Base-by-base conservation (phyloP, 106 monocot species). In the Dioscorea zingiberensis region DNA sequence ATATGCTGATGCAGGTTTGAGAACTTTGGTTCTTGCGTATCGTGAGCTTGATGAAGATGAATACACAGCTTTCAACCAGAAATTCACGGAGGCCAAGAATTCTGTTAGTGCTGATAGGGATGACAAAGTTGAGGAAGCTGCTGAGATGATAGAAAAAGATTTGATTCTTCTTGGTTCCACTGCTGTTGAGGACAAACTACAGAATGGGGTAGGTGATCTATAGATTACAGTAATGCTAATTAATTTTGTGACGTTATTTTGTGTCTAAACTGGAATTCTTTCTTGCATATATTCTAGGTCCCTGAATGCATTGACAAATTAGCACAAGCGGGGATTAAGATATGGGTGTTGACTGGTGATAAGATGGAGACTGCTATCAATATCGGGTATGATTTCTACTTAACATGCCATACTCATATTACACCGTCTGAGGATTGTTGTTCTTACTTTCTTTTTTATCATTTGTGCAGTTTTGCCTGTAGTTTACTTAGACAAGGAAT, bases 321-420 rank as follows among this genome's bases (percentile, higher is more conserved):
- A 49, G 85, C 97, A 29, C 92, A 92, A 78, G 97, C 97, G 27
- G 92, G 92, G 63, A 92, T 98, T 62, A 98, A 92, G 71, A 80
- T 98, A 55, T 98, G 97, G 97, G 92, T 98, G 25, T 68, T 98
- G 46, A 98, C 92, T 17, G 92, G 97, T 48, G 97, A 98, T 66
- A 98, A 98, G 80, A 88, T 98, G 92, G 95, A 98, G 69, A 92
- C 97, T 53, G 92, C 97, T 54, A 86, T 98, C 73, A 98, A 98
- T 72, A 98, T 98, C 62, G 97, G 97, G 95, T 97, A 85, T 62
- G 47, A 27, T 66, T 62, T 57, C 26, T 45, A 5, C 14, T 16
- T 62, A 21, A 18, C n/a, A 47, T 19, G 5, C 12, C 25, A 16
- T 21, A 16, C 21, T 48, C 46, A 18, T 29, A 24, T 2, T 16